These are phyloP conservation scores for apple (Malus domestica) DNA, from an alignment of 306 rosid genomes.

Conservation along the genomic window ASM211411v1 NC_041802.1:15636501-15637000, in stretches of 20 bases:
- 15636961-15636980: slow-evolving; percentile 43
- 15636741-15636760: slow-evolving; percentile 26
- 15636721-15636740: slow-evolving; percentile 32
- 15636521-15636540: slow-evolving; percentile 61
- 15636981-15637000: slow-evolving; percentile 73
- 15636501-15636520: slow-evolving; percentile 41
- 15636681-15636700: slow-evolving; percentile 32
- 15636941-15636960: slow-evolving; percentile 41
- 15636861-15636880: slow-evolving; percentile 60
- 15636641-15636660: slow-evolving; percentile 44
- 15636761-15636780: slow-evolving; percentile 35
- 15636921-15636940: slow-evolving; percentile 30
- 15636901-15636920: slow-evolving; percentile 14
- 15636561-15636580: slow-evolving; percentile 40
- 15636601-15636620: slow-evolving; percentile 33
- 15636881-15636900: slow-evolving; percentile 65
- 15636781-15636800: slow-evolving; percentile 26
- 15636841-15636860: slow-evolving; percentile 20
- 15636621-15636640: slow-evolving; percentile 40
- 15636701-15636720: slow-evolving; percentile 18
- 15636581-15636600: slow-evolving; percentile 51
- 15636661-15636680: slow-evolving; percentile 11
- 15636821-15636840: not conserved
- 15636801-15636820: slow-evolving; percentile 37
- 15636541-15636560: slow-evolving; percentile 54